These are phyloP conservation scores for Emericellopsis cladophorae DNA, from an alignment of 2,329 filamentous ascomycete genomes.

Conservation along the genomic window DNA sequence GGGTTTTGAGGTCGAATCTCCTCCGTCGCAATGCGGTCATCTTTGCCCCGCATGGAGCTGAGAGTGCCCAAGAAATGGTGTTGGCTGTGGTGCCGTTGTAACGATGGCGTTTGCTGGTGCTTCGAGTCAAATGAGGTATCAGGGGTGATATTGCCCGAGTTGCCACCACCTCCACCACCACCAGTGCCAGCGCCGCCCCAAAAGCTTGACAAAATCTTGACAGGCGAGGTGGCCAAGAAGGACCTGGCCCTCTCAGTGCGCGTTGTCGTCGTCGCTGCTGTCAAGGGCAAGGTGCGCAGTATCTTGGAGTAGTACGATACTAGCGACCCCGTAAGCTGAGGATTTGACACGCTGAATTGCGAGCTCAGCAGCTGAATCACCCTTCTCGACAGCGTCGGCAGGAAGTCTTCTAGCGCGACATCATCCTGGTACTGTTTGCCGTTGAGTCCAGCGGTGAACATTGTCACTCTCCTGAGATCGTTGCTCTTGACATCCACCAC, in stretches of 20 bases:
- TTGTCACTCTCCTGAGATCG: constrained; percentile 34
- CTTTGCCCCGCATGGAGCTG: constrained; percentile 38
- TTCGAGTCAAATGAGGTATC: constrained; percentile 17
- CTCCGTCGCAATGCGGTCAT: constrained; percentile 21
- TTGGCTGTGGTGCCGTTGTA: constrained; percentile 30
- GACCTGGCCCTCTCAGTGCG: constrained; percentile 53
- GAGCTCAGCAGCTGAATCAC: constrained; percentile 61
- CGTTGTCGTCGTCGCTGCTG: constrained; percentile 17
- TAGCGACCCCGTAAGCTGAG: constrained; percentile 50
- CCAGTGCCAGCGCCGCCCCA: constrained; percentile 22
- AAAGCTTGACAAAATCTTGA: constrained; percentile 79
- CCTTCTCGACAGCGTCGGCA: constrained; percentile 60
- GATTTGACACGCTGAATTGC: constrained; percentile 57
- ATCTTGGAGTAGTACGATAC: constrained; percentile 70
- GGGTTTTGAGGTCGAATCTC: constrained; percentile 49
- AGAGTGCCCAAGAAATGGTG: constrained; percentile 43
- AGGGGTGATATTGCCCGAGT: constrained; percentile 30
- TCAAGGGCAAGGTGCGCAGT: constrained; percentile 51
- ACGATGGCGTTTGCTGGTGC: constrained; percentile 26
- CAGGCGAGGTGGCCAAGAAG: constrained; percentile 71
- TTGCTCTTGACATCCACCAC: constrained; percentile 48
- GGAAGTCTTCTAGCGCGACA: constrained; percentile 57
- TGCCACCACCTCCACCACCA: constrained; percentile 30
- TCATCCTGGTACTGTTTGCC: constrained; percentile 64
- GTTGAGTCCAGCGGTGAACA: constrained; percentile 49